Evolutionary conservation across 768 basidiomycete species (phyloP).

Genomic region (Hemileccinum rubropunctum): DNA sequence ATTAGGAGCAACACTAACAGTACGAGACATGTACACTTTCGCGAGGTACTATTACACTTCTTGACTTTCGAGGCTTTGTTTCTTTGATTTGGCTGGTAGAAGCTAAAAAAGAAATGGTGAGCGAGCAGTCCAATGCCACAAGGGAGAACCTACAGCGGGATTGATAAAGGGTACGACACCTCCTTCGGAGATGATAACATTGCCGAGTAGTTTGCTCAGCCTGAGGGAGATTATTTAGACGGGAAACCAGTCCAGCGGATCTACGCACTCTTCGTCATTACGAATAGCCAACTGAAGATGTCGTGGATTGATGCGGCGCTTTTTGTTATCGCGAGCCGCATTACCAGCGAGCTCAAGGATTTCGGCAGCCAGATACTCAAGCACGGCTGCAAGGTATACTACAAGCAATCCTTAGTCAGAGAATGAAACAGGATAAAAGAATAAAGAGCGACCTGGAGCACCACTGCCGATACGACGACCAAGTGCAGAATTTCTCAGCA

Average conservation of each 20-base stretch:
- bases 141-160: conserved; percentile 40
- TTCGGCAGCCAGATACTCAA: conserved; percentile 91
- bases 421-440: conserved; percentile 8
- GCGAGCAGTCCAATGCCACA: neutral
- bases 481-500: conserved; percentile 83
- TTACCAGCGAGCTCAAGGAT: conserved; percentile 93
- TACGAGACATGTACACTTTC: too few species aligned
- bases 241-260: neutral
- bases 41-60: conserved; percentile 21
- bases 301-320: conserved; percentile 93
- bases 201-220: conserved; percentile 66
- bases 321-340: conserved; percentile 88
- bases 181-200: conserved; percentile 93
- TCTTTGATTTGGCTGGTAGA: conserved; percentile 31
- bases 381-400: conserved; percentile 92
- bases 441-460: conserved; percentile 58
- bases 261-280: conserved; percentile 81
- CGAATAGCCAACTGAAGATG: conserved; percentile 94
- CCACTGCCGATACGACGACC: conserved; percentile 86
- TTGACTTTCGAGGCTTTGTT: conserved; percentile 32
- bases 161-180: conserved; percentile 88
- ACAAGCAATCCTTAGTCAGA: neutral
- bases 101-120: conserved; percentile 15
- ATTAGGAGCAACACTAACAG: too few species aligned
- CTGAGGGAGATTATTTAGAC: conserved; percentile 30